Evolutionary conservation across 1,139 yeast species (phyloP), one percentile per base, ranked within the genome.

Genomic region (Debaryomyces sp.): DNA sequence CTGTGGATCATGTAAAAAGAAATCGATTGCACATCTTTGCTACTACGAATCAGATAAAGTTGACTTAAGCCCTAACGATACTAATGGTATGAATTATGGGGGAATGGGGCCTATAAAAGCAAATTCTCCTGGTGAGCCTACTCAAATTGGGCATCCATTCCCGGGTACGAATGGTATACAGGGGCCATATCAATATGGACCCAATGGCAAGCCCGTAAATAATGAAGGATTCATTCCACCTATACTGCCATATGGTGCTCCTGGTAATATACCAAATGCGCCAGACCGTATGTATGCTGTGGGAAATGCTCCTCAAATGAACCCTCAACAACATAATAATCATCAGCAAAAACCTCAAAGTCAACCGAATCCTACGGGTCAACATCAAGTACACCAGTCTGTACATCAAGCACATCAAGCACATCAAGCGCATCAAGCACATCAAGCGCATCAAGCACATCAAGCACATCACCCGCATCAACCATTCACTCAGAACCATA

Each of bases 11-110:
- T 87, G 95, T 70, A 77, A 79, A 46, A 82, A 82, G 66, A 85
- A 87, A 47, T 87, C 89, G 13, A 87, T 87, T 22, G 86, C 87
- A 24, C 91, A 87, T 63, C 67, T 86, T 33, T 87, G 95, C 55
- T 82, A 75, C 53, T 87, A 84, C 61, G 82, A 85, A 59, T 82
- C 78, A 48, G 68, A 56, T 6, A 27, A 46, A 8, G 29, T 23
- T 13, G 48, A 45, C 13, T 6, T 38, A 12, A 30, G 37, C 6
- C 26, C 18, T 22, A 12, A 22, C 22, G 30, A 32, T 18, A 26
- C 35, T 5, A 13, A 10, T 32, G 30, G 8, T 12, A 45, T 66
- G 51, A 18, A 47, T 45, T 37, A 40, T 48, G 33, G 53, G 44
- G 23, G 32, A 34, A 39, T 21, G 3, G 38, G 24, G 35, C 51